Evolutionary conservation across 176 grass and related monocot species (phyloP).

Genomic region (Juncus effusus): DNA sequence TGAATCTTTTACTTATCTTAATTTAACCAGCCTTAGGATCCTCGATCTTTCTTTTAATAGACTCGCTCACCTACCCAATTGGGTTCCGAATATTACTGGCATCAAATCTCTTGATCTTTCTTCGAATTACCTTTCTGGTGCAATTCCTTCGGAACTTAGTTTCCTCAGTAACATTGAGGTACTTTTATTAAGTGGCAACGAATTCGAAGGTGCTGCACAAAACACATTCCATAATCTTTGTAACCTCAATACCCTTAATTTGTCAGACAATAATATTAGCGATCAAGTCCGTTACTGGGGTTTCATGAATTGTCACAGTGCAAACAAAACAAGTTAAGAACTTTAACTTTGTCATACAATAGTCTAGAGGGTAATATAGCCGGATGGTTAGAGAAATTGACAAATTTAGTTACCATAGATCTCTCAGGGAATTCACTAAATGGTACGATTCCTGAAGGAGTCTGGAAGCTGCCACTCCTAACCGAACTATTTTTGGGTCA

Average conservation of each 20-base stretch:
- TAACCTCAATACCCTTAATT: neutral
- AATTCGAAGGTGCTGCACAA: constrained; percentile 1
- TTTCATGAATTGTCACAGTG: neutral
- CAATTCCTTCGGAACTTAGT: neutral
- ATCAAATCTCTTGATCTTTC: neutral
- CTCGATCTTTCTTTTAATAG: constrained; percentile 6
- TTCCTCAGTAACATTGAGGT: constrained; percentile 13
- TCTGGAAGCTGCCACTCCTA: too few relatives aligned
- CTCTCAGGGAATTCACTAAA: too few relatives aligned
- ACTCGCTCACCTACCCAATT: neutral
- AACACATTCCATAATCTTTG: constrained; percentile 11
- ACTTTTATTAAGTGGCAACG: neutral
- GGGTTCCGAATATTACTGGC: neutral
- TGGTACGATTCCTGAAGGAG: too few relatives aligned
- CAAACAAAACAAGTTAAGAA: neutral
- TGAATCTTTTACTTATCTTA: neutral
- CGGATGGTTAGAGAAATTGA: neutral
- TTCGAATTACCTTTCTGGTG: neutral
- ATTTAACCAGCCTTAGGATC: constrained; percentile 20
- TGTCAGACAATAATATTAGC: neutral
- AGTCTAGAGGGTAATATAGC: neutral
- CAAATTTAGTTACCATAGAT: too few relatives aligned
- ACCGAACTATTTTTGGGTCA: too few relatives aligned
- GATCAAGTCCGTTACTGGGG: neutral
- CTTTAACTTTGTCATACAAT: neutral